Evolutionary conservation across 495 filamentous ascomycete species (phyloP).

Genomic region (Neurospora tetraspora): DNA sequence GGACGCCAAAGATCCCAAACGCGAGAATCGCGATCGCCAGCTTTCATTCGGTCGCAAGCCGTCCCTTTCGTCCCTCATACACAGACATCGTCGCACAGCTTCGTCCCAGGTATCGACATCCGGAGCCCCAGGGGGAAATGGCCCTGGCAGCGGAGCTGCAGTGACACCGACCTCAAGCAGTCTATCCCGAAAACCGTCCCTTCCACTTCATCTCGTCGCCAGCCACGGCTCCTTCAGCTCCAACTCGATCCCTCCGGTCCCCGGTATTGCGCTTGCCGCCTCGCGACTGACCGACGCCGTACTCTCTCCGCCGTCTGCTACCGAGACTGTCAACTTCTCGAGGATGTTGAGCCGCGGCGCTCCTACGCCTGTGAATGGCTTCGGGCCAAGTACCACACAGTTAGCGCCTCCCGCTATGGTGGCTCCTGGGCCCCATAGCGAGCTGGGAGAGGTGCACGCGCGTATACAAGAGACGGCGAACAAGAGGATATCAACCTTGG

Average conservation of each 20-base stretch:
- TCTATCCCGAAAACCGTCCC: not conserved
- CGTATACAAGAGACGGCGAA: constrained; percentile 82
- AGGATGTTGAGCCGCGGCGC: constrained; percentile 35
- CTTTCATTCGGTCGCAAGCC: constrained; percentile 34
- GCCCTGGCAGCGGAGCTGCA: not conserved
- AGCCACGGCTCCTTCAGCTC: constrained; percentile 13
- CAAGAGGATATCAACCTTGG: constrained; percentile 92
- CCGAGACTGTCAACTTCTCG: constrained; percentile 24
- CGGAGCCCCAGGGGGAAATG: constrained; percentile 3
- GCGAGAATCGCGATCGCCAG: constrained; percentile 27
- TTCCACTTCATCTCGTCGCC: not conserved
- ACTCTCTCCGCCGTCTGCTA: constrained; percentile 21
- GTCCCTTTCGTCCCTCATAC: constrained; percentile 31
- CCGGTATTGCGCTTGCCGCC: constrained; percentile 26
- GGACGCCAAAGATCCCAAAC: constrained; percentile 11
- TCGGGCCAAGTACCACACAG: constrained; percentile 15
- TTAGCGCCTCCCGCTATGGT: constrained; percentile 22
- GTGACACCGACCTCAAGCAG: constrained; percentile 5
- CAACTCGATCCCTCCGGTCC: constrained; percentile 28
- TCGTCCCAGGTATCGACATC: constrained; percentile 28
- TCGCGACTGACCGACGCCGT: constrained; percentile 22
- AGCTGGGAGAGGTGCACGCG: constrained; percentile 46
- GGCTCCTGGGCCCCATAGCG: constrained; percentile 24
- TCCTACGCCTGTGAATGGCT: constrained; percentile 19
- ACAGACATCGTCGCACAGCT: constrained; percentile 23